Percentiles rank a stretch among this genome's conserved stretches.
These are phyloP conservation scores for Betula pendula DNA, from an alignment of 306 rosid species.

Conservation along the genomic window DNA sequence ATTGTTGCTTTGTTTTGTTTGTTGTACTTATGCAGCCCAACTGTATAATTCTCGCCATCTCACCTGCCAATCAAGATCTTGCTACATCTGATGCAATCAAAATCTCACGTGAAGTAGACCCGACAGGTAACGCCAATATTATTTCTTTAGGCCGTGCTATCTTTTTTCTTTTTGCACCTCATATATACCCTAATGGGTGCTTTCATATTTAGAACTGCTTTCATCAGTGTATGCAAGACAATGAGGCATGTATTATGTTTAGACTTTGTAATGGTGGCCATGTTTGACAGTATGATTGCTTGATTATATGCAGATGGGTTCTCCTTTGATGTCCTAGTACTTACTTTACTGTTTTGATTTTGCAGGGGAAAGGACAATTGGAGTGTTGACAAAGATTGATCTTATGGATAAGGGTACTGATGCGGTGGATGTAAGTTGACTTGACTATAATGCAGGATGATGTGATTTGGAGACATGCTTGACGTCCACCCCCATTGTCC, in stretches of 20 bases:
- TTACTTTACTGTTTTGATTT: conserved; percentile 11
- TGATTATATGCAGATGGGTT: conserved; percentile 2
- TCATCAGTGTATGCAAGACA: conserved; percentile 2
- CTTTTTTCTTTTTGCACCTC: not conserved
- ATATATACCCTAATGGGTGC: not conserved
- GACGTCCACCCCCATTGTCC: no score
- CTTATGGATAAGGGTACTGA: conserved; percentile 99
- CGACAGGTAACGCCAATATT: conserved; percentile 58
- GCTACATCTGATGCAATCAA: conserved; percentile 97
- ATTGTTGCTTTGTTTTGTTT: conserved; percentile 13
- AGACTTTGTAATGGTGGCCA: conserved; percentile 5
- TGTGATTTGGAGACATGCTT: not conserved
- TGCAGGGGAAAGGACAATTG: conserved; percentile 90
- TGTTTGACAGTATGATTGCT: conserved; percentile 10
- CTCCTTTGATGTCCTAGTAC: conserved; percentile 13
- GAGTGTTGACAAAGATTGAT: conserved; percentile 96
- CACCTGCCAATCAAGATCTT: conserved; percentile 99
- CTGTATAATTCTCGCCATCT: conserved; percentile 86
- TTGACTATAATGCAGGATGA: conserved; percentile 12
- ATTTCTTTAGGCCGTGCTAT: not conserved
- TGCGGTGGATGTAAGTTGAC: conserved; percentile 82
- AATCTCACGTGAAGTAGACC: conserved; percentile 95
- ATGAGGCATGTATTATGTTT: conserved; percentile 3
- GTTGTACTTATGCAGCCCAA: conserved; percentile 64
- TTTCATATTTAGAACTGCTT: not conserved